Percentiles rank a stretch among this genome's conserved stretches.
Evolutionary conservation across 116 monocot genomes (phyloP).

Genomic region (Posidonia oceanica): DNA sequence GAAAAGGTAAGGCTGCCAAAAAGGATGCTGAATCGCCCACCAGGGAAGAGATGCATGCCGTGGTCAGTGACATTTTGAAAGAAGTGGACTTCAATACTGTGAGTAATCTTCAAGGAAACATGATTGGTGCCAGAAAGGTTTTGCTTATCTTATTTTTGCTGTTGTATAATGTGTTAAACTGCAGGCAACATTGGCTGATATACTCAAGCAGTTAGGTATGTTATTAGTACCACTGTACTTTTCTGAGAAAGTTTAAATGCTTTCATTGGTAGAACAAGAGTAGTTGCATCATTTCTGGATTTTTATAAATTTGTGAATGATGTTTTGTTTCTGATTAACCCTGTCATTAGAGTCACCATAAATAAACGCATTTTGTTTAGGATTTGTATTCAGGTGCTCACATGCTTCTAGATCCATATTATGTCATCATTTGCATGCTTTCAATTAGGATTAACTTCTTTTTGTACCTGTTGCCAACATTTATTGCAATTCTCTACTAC

Average conservation of each 20-base stretch:
- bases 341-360: no score
- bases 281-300: no score
- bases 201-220: constrained; percentile 79
- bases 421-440: not conserved
- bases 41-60: constrained; percentile 52
- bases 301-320: no score
- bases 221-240: not conserved
- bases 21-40: constrained; percentile 27
- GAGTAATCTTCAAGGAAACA: constrained; percentile 6
- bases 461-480: not conserved
- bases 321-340: no score
- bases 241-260: not conserved
- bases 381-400: no score
- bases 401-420: no score
- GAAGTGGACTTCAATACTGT: constrained; percentile 91
- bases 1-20: constrained; percentile 21
- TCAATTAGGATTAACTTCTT: not conserved
- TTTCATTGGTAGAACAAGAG: no score
- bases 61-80: constrained; percentile 48
- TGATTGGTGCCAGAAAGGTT: not conserved
- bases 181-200: constrained; percentile 82
- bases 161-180: not conserved
- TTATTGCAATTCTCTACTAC: not conserved
- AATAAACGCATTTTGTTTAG: no score
- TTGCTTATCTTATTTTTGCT: not conserved